phyloP scores from a whole-genome alignment of 2,329 filamentous ascomycete genomes.

The Mycosphaerella sp. region DNA sequence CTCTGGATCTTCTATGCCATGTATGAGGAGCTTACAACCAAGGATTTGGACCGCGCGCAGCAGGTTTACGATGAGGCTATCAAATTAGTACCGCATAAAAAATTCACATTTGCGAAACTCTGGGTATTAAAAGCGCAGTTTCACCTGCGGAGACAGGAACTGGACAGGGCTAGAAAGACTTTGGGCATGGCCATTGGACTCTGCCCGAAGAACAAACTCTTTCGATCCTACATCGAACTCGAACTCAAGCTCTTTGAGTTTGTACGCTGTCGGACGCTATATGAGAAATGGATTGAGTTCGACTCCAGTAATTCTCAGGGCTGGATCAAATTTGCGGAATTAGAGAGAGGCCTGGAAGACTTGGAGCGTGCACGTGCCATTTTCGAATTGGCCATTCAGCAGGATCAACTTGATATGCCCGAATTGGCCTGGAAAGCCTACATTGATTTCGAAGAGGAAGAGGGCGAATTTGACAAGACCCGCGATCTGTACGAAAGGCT shows the following conservation, averaged over 20 bases:
- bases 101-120: constrained; percentile 94
- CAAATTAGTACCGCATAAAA: constrained; percentile 84
- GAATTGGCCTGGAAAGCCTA: constrained; percentile 97
- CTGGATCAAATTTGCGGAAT: constrained; percentile 93
- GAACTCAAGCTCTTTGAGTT: constrained; percentile 96
- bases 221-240: constrained; percentile 86
- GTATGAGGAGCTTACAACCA: constrained; percentile 84
- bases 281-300: constrained; percentile 90
- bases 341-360: constrained; percentile 88
- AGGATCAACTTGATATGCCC: constrained; percentile 87
- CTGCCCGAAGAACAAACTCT: constrained; percentile 93
- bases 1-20: constrained; percentile 96
- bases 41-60: constrained; percentile 69
- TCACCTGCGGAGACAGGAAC: constrained; percentile 78
- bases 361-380: constrained; percentile 81
- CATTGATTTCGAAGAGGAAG: constrained; percentile 97
- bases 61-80: constrained; percentile 90
- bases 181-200: constrained; percentile 85
- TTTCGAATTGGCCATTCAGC: constrained; percentile 80
- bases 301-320: constrained; percentile 85
- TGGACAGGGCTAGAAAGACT: constrained; percentile 76
- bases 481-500: constrained; percentile 82
- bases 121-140: constrained; percentile 94
- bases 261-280: constrained; percentile 78
- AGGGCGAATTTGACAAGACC: constrained; percentile 71